A percentile compares a stretch with the other conserved stretches of the same genome.
Evolutionary conservation across 1,139 yeast genomes (phyloP).

Genomic region (Arxiozyma heterogenica): DNA sequence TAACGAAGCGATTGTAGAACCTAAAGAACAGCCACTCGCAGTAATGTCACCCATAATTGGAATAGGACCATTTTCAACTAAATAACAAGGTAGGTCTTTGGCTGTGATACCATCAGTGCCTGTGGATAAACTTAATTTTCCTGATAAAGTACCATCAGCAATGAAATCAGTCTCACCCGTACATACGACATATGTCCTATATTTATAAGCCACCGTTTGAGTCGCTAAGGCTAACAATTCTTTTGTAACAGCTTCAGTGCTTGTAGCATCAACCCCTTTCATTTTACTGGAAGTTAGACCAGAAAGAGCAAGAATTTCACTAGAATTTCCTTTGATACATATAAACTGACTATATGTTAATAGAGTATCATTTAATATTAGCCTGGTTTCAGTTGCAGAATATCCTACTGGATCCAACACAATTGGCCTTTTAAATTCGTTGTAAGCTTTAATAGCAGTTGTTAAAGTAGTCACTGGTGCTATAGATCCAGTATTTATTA

Average conservation of each 20-base stretch:
- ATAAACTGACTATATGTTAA: constrained; percentile 51
- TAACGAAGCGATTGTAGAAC: constrained; percentile 59
- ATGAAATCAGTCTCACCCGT: constrained; percentile 51
- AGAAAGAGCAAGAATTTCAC: constrained; percentile 58
- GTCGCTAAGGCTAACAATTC: constrained; percentile 36
- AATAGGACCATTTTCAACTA: constrained; percentile 50
- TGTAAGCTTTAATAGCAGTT: constrained; percentile 52
- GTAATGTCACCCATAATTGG: constrained; percentile 65
- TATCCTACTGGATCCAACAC: constrained; percentile 90
- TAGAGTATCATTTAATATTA: constrained; percentile 39
- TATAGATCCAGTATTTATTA: constrained; percentile 68
- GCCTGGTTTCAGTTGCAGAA: constrained; percentile 65
- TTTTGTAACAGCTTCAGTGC: constrained; percentile 30
- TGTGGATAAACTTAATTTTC: constrained; percentile 15
- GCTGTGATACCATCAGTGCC: constrained; percentile 19
- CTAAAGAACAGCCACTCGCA: constrained; percentile 83
- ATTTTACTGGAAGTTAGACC: constrained; percentile 36
- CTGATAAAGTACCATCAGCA: constrained; percentile 34
- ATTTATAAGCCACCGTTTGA: constrained; percentile 43
- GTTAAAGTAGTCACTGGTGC: constrained; percentile 42
- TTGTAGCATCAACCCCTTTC: constrained; percentile 74
- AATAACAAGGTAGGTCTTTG: constrained; percentile 27
- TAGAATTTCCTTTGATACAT: constrained; percentile 78
- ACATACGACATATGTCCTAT: constrained; percentile 59
- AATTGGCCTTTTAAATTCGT: constrained; percentile 48